A percentile compares a stretch with the other conserved stretches of the same genome.
These are phyloP conservation scores for Zalaria obscura DNA, from an alignment of 2,329 filamentous ascomycete species.

Conservation along the genomic window DNA sequence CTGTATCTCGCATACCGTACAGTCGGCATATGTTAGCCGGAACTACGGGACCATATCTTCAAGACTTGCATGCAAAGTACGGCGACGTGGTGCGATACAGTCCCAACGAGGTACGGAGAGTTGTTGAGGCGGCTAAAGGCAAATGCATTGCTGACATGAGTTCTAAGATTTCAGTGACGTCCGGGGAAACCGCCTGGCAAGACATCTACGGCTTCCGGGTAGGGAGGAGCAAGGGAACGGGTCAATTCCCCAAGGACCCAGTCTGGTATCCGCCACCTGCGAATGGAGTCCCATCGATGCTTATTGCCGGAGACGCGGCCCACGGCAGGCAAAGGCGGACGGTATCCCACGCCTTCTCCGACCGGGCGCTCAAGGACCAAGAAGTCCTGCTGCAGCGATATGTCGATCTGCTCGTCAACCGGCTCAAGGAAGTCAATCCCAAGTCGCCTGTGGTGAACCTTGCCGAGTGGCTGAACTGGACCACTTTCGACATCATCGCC, in stretches of 20 bases:
- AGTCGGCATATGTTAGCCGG: conserved; percentile 15
- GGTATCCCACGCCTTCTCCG: conserved; percentile 27
- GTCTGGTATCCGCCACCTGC: conserved; percentile 19
- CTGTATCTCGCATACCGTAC: conserved; percentile 19
- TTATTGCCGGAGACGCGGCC: conserved; percentile 13
- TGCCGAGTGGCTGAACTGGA: conserved; percentile 20
- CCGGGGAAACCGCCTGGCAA: conserved; percentile 26
- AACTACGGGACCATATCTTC: conserved; percentile 2
- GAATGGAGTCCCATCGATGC: conserved; percentile 16
- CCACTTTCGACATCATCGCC: conserved; percentile 24
- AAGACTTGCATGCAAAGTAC: conserved; percentile 23
- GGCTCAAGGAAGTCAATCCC: conserved; percentile 11
- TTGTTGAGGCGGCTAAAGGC: too few relatives aligned
- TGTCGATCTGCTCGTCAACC: conserved; percentile 23
- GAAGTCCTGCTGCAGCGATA: conserved; percentile 24
- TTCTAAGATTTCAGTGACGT: conserved; percentile 23
- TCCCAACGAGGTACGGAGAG: conserved; percentile 19
- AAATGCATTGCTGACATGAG: not conserved
- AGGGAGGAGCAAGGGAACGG: conserved; percentile 20
- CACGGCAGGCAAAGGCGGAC: conserved; percentile 22
- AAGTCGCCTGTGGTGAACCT: conserved; percentile 11
- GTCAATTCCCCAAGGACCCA: conserved; percentile 21
- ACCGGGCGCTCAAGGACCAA: conserved; percentile 26
- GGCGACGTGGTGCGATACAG: conserved; percentile 28
- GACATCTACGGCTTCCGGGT: conserved; percentile 28